Percentiles rank a stretch among this genome's conserved stretches.
Conservation (phyloP, 2,329 filamentous ascomycete genomes). For the Paraphaeosphaeria minitans region DNA sequence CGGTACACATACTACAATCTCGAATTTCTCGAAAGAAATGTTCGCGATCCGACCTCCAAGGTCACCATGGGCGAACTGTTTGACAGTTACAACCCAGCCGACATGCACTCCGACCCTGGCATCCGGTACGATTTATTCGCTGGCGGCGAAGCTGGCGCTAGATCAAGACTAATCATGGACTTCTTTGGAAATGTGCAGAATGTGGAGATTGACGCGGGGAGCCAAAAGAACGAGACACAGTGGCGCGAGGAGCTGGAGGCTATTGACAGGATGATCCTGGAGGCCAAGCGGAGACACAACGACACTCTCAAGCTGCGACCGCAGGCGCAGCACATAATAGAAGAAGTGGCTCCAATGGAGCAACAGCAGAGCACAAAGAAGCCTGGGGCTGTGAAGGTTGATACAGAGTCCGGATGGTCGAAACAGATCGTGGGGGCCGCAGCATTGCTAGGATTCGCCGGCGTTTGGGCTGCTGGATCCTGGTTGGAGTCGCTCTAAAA, state of each 20-base stretch:
- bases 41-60: slow-evolving; percentile 83
- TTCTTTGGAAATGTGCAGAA: slow-evolving; percentile 99
- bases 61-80: slow-evolving; percentile 93
- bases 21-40: slow-evolving; percentile 91
- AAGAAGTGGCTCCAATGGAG: slow-evolving; percentile 24
- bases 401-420: slow-evolving; percentile 44
- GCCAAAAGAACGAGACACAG: slow-evolving; percentile 48
- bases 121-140: slow-evolving; percentile 94
- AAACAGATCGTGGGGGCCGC: slow-evolving; percentile 49
- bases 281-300: slow-evolving; percentile 51
- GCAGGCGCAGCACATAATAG: slow-evolving; percentile 29
- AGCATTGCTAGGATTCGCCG: slow-evolving; percentile 47
- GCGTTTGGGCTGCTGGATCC: slow-evolving; percentile 48
- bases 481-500: slow-evolving; percentile 42
- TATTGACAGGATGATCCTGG: slow-evolving; percentile 67
- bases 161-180: slow-evolving; percentile 85
- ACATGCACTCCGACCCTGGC: slow-evolving; percentile 92
- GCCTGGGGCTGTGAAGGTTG: slow-evolving; percentile 43
- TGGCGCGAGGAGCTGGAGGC: slow-evolving; percentile 74
- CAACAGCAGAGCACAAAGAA: slow-evolving; percentile 26
- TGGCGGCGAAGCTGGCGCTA: slow-evolving; percentile 77
- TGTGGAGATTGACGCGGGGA: slow-evolving; percentile 77
- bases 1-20: slow-evolving; percentile 98
- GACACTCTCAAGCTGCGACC: slow-evolving; percentile 30
- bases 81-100: slow-evolving; percentile 91